Base-by-base conservation (phyloP, 768 basidiomycete species). In the Trametes gibbosa region DNA sequence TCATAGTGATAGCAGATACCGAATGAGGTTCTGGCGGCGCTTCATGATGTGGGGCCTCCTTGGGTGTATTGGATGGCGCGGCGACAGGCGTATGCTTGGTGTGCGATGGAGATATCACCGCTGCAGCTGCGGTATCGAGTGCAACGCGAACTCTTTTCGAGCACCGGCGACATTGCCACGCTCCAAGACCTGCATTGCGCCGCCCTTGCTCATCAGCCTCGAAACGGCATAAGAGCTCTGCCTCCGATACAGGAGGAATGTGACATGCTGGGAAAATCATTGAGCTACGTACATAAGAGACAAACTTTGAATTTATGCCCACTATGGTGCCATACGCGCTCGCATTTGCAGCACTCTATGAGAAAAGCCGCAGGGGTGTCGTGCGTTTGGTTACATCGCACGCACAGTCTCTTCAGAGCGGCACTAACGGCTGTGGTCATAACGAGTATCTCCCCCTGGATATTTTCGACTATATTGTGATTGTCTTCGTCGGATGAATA, bases 281-380 rank as follows among this genome's bases (percentile, higher is more conserved):
- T 39, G 23, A n/a, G n/a, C 17, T 3, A 21, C 8, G 16, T 16
- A 16, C 40, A 14, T 21, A 14, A 2, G 9, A 19, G 47, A 17
- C 0, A 40, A 6, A 10, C 4, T 14, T 17, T 32, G 21, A n/a
- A 35, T 47, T 13, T 21, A 12, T 34, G 50, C 61, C 29, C 14
- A 65, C 64, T 39, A 25, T 65, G 61, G 32, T 65, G 64, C 64
- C 64, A 65, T 29, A 49, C 48, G 27, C 64, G 61, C 35, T 56
- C 47, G 52, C 64, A 65, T 48, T 27, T 58, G 29, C 34, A 43
- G 53, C 64, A 65, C 9, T 50, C 55, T 25, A 65, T 45, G 1
- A 65, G 52, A 41, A 65, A 60, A 4, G 58, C 58, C 1, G 43
- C 48, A 1, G 61, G 61, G 2, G 41, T 63, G 29, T 60, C 48